These are phyloP conservation scores for Lachnellula occidentalis DNA, from an alignment of 2,329 filamentous ascomycete genomes.

Conservation along the genomic window DNA sequence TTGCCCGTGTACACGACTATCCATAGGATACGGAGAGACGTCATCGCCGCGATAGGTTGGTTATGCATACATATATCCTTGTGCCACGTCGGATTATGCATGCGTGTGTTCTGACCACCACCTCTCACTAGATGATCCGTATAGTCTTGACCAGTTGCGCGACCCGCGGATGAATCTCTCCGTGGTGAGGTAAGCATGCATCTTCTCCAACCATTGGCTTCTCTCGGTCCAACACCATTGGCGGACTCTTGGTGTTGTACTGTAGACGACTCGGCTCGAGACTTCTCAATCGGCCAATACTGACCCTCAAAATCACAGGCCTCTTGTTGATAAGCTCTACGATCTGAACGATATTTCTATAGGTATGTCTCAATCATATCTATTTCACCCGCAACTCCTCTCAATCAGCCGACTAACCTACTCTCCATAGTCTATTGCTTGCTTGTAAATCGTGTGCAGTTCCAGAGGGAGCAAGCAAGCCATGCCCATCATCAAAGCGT, in stretches of 20 bases:
- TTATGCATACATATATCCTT: constrained; percentile 39
- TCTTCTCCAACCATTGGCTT: no score
- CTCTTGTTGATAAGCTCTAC: constrained; percentile 78
- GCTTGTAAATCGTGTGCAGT: constrained; percentile 75
- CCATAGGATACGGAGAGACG: constrained; percentile 59
- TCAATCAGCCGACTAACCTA: constrained; percentile 4
- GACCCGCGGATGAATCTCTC: constrained; percentile 71
- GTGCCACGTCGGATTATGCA: not conserved
- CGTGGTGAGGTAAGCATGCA: constrained; percentile 47
- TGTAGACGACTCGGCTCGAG: no score
- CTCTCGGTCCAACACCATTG: no score
- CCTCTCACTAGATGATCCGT: constrained; percentile 48
- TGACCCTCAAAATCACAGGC: constrained; percentile 38
- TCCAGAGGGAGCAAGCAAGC: constrained; percentile 70
- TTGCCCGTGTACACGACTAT: constrained; percentile 74
- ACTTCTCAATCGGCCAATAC: no score
- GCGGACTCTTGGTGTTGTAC: no score
- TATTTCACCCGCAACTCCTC: not conserved
- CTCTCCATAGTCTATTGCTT: constrained; percentile 64
- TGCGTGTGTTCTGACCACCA: not conserved
- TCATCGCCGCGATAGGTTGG: constrained; percentile 58
- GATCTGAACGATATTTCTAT: constrained; percentile 75
- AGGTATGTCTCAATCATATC: constrained; percentile 38
- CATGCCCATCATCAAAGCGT: constrained; percentile 76
- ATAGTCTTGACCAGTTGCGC: constrained; percentile 69